phyloP scores from a whole-genome alignment of 805 yeast genomes.

The Wickerhamiella spandovensis region DNA sequence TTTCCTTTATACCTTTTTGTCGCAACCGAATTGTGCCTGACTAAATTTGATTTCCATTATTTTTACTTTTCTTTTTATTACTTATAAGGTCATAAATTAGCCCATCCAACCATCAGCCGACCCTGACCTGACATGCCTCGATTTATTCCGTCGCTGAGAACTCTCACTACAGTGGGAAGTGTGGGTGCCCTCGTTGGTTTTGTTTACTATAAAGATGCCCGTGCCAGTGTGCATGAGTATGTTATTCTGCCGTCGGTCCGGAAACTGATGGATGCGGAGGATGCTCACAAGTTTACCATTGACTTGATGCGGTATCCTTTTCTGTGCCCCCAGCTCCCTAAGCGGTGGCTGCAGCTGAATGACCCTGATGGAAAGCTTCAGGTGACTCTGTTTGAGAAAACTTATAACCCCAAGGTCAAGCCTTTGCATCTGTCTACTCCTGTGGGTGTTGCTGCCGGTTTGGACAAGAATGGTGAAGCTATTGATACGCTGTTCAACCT shows the following conservation, averaged over 20 bases:
- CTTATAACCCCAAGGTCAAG: slow-evolving; percentile 19
- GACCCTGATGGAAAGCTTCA: slow-evolving; percentile 22
- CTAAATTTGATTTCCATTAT: too few species aligned
- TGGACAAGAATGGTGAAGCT: slow-evolving; percentile 88
- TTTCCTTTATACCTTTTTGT: too few species aligned
- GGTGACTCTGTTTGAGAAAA: slow-evolving; percentile 19
- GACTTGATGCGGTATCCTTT: slow-evolving; percentile 40
- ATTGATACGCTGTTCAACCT: slow-evolving; percentile 62
- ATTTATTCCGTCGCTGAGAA: slow-evolving; percentile 8
- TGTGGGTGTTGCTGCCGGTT: slow-evolving; percentile 88
- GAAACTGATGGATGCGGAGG: slow-evolving; percentile 62
- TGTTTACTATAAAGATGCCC: slow-evolving; percentile 54
- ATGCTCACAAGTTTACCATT: slow-evolving; percentile 70
- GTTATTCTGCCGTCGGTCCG: slow-evolving; percentile 67
- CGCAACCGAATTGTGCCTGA: too few species aligned
- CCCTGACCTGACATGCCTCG: not conserved
- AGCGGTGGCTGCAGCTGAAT: slow-evolving; percentile 17
- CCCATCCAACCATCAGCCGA: not conserved
- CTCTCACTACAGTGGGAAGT: slow-evolving; percentile 10
- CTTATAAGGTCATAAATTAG: too few species aligned
- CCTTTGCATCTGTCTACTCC: slow-evolving; percentile 47
- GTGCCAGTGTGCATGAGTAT: slow-evolving; percentile 74
- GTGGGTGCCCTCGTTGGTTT: slow-evolving; percentile 27
- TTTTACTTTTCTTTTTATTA: too few species aligned
- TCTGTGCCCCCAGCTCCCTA: slow-evolving; percentile 20